Evolutionary conservation across 2,329 filamentous ascomycete genomes (phyloP).

Genomic region (Phialophora expanda): DNA sequence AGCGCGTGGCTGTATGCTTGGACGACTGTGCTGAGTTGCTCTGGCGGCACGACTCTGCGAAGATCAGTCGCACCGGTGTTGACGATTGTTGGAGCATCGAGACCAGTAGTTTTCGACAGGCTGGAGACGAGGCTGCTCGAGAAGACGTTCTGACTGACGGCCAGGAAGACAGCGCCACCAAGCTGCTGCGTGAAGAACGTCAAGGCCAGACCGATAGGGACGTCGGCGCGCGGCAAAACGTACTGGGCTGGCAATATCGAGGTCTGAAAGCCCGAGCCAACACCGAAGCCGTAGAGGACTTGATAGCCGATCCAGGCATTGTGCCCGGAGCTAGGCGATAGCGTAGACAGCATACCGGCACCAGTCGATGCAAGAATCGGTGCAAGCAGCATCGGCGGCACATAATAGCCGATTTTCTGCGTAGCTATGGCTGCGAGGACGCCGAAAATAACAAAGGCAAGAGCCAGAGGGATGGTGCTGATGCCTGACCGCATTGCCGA

Average conservation of each 20-base stretch:
- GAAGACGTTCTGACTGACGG: constrained; percentile 43
- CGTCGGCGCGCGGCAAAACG: constrained; percentile 37
- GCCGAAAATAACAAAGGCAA: constrained; percentile 27
- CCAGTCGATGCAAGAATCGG: constrained; percentile 39
- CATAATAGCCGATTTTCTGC: constrained; percentile 35
- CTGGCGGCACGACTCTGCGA: constrained; percentile 38
- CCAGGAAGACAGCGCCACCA: constrained; percentile 42
- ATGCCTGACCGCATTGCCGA: constrained; percentile 37
- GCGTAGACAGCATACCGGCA: constrained; percentile 44
- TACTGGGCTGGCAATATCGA: constrained; percentile 41
- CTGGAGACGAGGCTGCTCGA: constrained; percentile 38
- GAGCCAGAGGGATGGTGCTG: constrained; percentile 28
- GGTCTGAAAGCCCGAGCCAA: constrained; percentile 37
- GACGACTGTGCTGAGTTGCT: constrained; percentile 39
- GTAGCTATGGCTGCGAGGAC: constrained; percentile 26
- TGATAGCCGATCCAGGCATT: constrained; percentile 44
- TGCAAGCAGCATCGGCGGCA: constrained; percentile 38
- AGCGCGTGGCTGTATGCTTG: constrained; percentile 36
- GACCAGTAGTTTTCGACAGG: constrained; percentile 28
- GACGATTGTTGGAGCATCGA: constrained; percentile 38
- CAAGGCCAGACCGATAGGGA: constrained; percentile 41
- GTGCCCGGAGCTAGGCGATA: constrained; percentile 12
- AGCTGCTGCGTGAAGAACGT: constrained; percentile 46
- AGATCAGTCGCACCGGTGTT: constrained; percentile 40
- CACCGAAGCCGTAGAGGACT: constrained; percentile 41